Conservation (phyloP, 371 early-diverging fungal species). For the Apophysomyces variabilis region DNA sequence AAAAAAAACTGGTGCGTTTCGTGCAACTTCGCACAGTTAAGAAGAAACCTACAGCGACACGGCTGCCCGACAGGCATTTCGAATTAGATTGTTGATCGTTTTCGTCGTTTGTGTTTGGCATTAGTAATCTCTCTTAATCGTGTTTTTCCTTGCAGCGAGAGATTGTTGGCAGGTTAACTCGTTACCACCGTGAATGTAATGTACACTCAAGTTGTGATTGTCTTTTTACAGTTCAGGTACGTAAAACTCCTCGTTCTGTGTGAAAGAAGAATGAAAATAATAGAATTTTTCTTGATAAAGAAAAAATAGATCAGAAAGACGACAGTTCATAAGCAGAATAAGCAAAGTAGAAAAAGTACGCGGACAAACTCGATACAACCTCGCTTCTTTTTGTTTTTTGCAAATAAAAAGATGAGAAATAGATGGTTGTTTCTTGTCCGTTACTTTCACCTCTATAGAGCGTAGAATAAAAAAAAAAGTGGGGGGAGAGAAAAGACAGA, state of each 20-base stretch:
- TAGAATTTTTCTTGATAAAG: neutral
- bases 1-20: neutral
- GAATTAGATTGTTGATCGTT: neutral
- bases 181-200: constrained; percentile 15
- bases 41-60: constrained; percentile 10
- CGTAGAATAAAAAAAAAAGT: constrained; percentile 15
- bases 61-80: neutral
- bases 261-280: neutral
- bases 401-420: constrained; percentile 13
- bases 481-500: constrained; percentile 14
- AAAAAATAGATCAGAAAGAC: neutral
- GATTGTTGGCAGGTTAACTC: constrained; percentile 16
- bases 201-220: constrained; percentile 16
- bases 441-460: constrained; percentile 9
- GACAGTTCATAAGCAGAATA: neutral
- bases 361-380: constrained; percentile 16
- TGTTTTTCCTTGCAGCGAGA: neutral
- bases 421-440: neutral
- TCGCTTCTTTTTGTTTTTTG: neutral
- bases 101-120: constrained; percentile 3
- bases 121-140: constrained; percentile 8
- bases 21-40: constrained; percentile 6
- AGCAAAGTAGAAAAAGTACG: neutral
- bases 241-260: constrained; percentile 1
- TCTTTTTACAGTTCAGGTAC: constrained; percentile 14